These are phyloP conservation scores for Rhizophora mangle DNA, from an alignment of 345 rosid species.

Conservation along the genomic window DNA sequence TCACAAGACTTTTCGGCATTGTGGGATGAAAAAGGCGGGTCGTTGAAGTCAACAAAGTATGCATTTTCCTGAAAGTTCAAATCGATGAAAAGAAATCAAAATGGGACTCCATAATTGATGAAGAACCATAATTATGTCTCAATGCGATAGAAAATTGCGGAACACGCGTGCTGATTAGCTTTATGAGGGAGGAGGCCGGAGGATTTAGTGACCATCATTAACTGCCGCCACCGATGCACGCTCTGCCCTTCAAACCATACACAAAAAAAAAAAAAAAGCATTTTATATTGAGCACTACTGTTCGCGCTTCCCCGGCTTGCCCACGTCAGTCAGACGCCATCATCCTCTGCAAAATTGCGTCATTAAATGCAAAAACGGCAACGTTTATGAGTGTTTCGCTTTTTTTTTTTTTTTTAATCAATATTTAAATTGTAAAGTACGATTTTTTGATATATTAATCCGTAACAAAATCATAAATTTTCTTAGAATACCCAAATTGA, in stretches of 20 bases:
- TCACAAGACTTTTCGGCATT: too few species aligned
- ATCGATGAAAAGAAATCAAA: background rate
- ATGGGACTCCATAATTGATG: background rate
- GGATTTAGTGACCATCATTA: constrained; percentile 31
- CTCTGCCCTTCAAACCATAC: constrained; percentile 24
- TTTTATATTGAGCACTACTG: background rate
- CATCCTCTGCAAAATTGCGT: background rate
- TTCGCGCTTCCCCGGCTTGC: background rate
- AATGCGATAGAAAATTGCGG: background rate
- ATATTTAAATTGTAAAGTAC: too few species aligned
- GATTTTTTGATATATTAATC: too few species aligned
- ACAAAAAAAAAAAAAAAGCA: background rate
- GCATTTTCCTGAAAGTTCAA: too few species aligned
- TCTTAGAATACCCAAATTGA: too few species aligned
- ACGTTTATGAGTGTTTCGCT: too few species aligned
- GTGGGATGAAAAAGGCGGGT: too few species aligned
- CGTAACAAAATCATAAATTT: too few species aligned
- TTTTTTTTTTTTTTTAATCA: too few species aligned
- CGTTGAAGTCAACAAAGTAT: too few species aligned
- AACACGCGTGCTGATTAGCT: constrained; percentile 19
- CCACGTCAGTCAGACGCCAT: constrained; percentile 26
- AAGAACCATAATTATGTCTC: constrained; percentile 3
- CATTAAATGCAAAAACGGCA: too few species aligned
- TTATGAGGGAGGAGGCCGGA: background rate
- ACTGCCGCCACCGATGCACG: constrained; percentile 37